Base-by-base conservation (phyloP, 2,329 filamentous ascomycete species). In the Didymella pomorum region DNA sequence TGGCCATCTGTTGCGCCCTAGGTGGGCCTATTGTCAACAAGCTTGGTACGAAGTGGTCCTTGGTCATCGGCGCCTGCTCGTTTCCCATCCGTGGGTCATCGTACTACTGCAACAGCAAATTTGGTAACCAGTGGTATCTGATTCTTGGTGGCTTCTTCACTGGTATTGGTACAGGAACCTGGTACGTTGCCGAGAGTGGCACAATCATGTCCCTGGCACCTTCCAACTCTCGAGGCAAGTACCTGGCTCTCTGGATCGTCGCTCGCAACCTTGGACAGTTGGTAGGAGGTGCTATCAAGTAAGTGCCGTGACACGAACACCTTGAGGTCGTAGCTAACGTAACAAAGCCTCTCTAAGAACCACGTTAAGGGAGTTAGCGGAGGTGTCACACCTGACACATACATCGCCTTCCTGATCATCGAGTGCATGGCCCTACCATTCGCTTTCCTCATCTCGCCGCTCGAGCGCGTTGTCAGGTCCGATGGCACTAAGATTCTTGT, bases 141-240 rank as follows among this genome's bases (percentile, higher is more conserved):
- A 51, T 58, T 21, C 42, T 72, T 14, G 68, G 70, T 35, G 65
- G 65, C 14, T 64, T 69, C 51, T 58, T 72, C 11, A 70, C 66
- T 11, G 70, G 70, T n/a, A 67, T 72, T 6, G 68, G 68, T 1
- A 67, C 43, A 4, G 80, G 79, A 1, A 80, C 79, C 41, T 82
- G 80, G 80, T 83, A 82, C 56, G 80, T 82, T 9, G 81, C 80
- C 0, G 81, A 82, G 58, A 79, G 79, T 1, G 80, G 80, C 14
- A 76, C 78, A 4, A 82, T 82, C 63, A 81, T 82, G 79, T 81
- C 80, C 0, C 74, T 82, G 20, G 79, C 81, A 0, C 81, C 81
- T 4, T 75, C 79, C 0, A 74, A 78, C 21, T 76, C 80, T 18
- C 79, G 81, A 52, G 81, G 81, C 6, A 81, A 82, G 60, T 82